These are phyloP conservation scores for Ceratocystiopsis minuta DNA, from an alignment of 2,329 filamentous ascomycete genomes.

Conservation along the genomic window DNA sequence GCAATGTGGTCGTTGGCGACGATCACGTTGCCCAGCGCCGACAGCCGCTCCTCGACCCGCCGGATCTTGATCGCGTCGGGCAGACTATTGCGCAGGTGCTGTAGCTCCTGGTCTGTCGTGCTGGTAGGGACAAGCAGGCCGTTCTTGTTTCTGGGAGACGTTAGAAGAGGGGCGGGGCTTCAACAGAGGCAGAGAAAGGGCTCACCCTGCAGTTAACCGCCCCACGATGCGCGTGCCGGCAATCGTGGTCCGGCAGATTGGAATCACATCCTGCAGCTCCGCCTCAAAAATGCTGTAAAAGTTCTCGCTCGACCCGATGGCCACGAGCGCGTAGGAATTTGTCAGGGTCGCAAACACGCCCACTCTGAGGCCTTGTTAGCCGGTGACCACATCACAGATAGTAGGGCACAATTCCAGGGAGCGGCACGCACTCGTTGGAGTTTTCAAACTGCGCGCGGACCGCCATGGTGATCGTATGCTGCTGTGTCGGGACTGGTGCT, in stretches of 20 bases:
- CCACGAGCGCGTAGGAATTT: conserved; percentile 90
- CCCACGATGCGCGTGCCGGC: conserved; percentile 93
- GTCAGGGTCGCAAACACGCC: conserved; percentile 94
- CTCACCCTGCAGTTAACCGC: conserved; percentile 66
- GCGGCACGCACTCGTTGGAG: conserved; percentile 45
- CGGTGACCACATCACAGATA: background rate
- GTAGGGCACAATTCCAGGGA: conserved; percentile 1
- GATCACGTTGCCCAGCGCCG: conserved; percentile 91
- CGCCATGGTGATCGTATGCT: conserved; percentile 30
- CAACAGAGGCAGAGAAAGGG: too few species aligned
- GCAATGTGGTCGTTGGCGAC: conserved; percentile 94
- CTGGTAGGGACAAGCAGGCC: conserved; percentile 90
- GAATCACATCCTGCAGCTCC: conserved; percentile 91
- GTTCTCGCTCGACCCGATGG: conserved; percentile 90
- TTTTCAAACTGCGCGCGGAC: conserved; percentile 69
- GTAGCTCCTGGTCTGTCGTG: conserved; percentile 94
- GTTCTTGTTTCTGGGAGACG: conserved; percentile 58
- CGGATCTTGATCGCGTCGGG: conserved; percentile 87
- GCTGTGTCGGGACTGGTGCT: background rate
- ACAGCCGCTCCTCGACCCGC: conserved; percentile 91
- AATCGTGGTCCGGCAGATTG: conserved; percentile 92
- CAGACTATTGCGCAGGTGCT: conserved; percentile 88
- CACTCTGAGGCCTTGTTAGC: conserved; percentile 39
- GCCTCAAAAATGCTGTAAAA: conserved; percentile 99
- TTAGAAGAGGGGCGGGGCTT: too few species aligned